Evolutionary conservation across 352 stramenopile genomes (phyloP).

Genomic region (Globisporangium paddicum): DNA sequence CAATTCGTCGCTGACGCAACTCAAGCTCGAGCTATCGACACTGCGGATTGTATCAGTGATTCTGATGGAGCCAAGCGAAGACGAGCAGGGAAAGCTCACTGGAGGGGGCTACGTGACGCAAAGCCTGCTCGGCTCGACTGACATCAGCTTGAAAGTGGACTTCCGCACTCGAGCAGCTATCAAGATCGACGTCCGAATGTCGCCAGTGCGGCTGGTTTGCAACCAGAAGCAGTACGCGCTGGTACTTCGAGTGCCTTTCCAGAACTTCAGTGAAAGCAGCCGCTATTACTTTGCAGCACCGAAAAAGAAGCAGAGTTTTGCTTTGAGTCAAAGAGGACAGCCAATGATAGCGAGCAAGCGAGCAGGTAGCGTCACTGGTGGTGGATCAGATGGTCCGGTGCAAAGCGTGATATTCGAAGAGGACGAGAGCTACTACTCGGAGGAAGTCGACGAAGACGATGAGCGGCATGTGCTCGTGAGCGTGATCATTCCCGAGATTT

Average conservation of each 20-base stretch:
- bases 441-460: conserved; percentile 29
- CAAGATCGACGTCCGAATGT: conserved; percentile 48
- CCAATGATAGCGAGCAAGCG: conserved; percentile 1
- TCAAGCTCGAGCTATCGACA: conserved; percentile 58
- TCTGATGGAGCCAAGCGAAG: conserved; percentile 40
- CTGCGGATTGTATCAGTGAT: conserved; percentile 77
- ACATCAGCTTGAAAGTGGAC: conserved; percentile 50
- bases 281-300: conserved; percentile 31
- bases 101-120: conserved; percentile 50
- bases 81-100: conserved; percentile 21
- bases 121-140: conserved; percentile 68
- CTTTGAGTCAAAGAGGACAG: neutral
- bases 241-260: conserved; percentile 61
- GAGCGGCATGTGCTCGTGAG: conserved; percentile 58
- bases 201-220: conserved; percentile 69
- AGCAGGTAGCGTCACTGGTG: conserved; percentile 3
- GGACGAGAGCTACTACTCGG: conserved; percentile 10
- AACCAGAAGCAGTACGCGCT: conserved; percentile 84
- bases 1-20: conserved; percentile 72
- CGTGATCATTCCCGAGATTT: conserved; percentile 60
- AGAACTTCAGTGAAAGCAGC: conserved; percentile 68
- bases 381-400: conserved; percentile 4
- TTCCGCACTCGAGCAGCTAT: conserved; percentile 55
- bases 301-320: conserved; percentile 1
- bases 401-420: conserved; percentile 27